Evolutionary conservation across 441 rosid species (phyloP).

Genomic region (Populus hybrid): DNA sequence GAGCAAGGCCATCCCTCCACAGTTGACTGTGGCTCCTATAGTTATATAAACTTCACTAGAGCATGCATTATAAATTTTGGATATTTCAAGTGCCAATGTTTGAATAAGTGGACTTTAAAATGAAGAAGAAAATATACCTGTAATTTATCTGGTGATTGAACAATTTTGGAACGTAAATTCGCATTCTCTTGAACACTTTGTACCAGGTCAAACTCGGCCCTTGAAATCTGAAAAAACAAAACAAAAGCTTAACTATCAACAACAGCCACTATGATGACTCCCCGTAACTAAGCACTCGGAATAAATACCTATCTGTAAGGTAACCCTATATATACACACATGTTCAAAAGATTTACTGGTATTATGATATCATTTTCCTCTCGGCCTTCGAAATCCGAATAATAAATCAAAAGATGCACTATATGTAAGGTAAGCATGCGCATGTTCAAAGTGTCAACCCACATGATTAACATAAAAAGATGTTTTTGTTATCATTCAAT

Average conservation of each 20-base stretch:
- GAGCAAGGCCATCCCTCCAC: not conserved
- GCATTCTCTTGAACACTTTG: slow-evolving; percentile 87
- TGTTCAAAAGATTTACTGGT: not conserved
- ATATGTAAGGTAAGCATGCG: not conserved
- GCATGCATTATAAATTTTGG: not conserved
- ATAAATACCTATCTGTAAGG: not conserved
- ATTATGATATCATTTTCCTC: not conserved
- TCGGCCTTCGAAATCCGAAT: not conserved
- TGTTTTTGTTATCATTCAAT: no score
- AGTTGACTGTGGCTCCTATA: not conserved
- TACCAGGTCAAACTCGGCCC: slow-evolving; percentile 75
- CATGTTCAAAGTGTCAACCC: not conserved
- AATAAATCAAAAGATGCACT: not conserved
- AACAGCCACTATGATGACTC: slow-evolving; percentile 3
- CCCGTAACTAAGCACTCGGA: not conserved
- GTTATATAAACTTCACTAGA: not conserved
- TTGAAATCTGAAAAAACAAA: slow-evolving; percentile 51
- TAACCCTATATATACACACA: not conserved
- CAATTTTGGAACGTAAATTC: slow-evolving; percentile 69
- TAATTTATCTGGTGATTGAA: slow-evolving; percentile 91
- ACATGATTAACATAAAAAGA: not conserved
- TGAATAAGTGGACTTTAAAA: not conserved
- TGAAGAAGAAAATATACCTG: slow-evolving; percentile 47
- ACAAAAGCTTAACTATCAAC: slow-evolving; percentile 9
- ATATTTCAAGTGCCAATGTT: no score